Percentiles rank a stretch among this genome's conserved stretches.
Evolutionary conservation across 345 rosid species (phyloP).

Genomic region (Diplotaxis tenuifolia): DNA sequence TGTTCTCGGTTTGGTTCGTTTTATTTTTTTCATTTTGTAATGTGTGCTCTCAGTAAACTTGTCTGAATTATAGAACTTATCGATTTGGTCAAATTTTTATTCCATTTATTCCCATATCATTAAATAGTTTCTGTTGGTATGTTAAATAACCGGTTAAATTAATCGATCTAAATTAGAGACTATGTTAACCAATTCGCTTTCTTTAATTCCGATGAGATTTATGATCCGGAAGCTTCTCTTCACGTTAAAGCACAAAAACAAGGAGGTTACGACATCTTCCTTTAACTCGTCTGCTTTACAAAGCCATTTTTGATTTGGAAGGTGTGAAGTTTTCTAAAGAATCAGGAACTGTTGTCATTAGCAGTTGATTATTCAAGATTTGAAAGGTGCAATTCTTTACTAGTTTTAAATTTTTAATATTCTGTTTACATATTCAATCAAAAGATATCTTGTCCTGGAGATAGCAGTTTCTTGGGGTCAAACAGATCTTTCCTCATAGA

Average conservation of each 20-base stretch:
- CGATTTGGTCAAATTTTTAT: neutral
- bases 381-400: too few species aligned
- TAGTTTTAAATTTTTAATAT: neutral
- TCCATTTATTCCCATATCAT: neutral
- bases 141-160: too few species aligned
- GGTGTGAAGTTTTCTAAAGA: neutral
- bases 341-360: too few species aligned
- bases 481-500: constrained; percentile 46
- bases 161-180: too few species aligned
- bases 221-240: too few species aligned
- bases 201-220: too few species aligned
- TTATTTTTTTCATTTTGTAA: constrained; percentile 22
- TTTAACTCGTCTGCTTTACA: neutral
- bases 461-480: constrained; percentile 73
- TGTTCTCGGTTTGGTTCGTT: constrained; percentile 25
- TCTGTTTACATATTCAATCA: neutral
- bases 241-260: neutral
- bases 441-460: constrained; percentile 92
- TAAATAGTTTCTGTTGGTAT: too few species aligned
- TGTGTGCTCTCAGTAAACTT: constrained; percentile 9
- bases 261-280: neutral
- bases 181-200: too few species aligned
- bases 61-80: neutral
- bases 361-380: too few species aligned
- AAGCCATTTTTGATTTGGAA: neutral